phyloP scores from a whole-genome alignment of 2,329 filamentous ascomycete genomes.

The Neurospora crassa region DNA sequence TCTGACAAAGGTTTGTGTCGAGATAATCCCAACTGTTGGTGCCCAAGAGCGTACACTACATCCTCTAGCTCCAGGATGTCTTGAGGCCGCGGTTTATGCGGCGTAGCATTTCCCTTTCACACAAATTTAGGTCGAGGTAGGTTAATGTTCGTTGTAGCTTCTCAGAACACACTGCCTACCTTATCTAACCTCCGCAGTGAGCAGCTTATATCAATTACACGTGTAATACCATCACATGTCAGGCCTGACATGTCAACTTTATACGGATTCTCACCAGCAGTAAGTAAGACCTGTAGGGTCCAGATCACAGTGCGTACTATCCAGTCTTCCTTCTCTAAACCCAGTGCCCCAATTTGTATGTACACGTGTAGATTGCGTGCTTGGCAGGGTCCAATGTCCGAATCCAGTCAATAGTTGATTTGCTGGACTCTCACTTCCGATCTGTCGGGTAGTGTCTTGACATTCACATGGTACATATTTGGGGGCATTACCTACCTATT shows the following conservation, averaged over 20 bases:
- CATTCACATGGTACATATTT: not conserved
- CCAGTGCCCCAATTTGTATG: not conserved
- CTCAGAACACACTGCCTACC: not conserved
- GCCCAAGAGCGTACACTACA: not conserved
- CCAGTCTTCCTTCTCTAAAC: not conserved
- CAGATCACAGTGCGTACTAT: not conserved
- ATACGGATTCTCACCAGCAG: not conserved
- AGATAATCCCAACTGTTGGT: not conserved
- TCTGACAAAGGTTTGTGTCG: not conserved
- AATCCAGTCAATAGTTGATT: not conserved
- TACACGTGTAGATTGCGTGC: not conserved
- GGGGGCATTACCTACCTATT: not conserved
- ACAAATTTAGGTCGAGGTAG: not conserved
- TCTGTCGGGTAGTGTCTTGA: not conserved
- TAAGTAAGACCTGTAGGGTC: not conserved
- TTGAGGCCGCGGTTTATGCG: not conserved
- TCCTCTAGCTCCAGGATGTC: not conserved
- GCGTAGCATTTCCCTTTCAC: not conserved
- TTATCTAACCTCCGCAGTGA: not conserved
- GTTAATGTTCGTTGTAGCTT: not conserved
- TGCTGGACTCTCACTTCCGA: not conserved
- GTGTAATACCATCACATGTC: not conserved
- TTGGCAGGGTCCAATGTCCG: not conserved
- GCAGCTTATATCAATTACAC: not conserved
- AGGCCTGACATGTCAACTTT: not conserved